These are phyloP conservation scores for Alternaria consortialis DNA, from an alignment of 2,329 filamentous ascomycete species.

Conservation along the genomic window DNA sequence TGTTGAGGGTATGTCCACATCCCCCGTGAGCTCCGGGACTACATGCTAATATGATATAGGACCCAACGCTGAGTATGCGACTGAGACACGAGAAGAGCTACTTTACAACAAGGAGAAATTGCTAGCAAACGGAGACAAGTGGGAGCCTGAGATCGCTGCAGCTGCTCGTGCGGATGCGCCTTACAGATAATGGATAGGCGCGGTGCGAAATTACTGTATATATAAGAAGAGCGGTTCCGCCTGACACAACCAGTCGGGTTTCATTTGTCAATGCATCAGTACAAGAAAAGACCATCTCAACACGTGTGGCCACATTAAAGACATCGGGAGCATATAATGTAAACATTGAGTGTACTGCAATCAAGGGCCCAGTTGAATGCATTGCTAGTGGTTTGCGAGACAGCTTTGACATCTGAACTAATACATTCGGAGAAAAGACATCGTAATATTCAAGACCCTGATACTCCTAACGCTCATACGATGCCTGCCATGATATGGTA, in stretches of 20 bases:
- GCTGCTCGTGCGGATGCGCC: conserved; percentile 91
- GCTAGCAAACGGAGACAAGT: conserved; percentile 75
- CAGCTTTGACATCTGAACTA: not conserved
- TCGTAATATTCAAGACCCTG: conserved; percentile 35
- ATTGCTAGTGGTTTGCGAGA: not conserved
- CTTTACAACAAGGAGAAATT: conserved; percentile 98
- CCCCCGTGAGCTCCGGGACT: not conserved
- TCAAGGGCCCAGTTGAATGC: not conserved
- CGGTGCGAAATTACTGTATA: conserved; percentile 39
- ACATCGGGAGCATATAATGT: not conserved
- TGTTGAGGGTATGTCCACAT: conserved; percentile 67
- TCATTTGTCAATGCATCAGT: conserved; percentile 34
- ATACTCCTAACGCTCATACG: conserved; percentile 38
- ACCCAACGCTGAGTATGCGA: conserved; percentile 78
- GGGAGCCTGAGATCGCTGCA: conserved; percentile 96
- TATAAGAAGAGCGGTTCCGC: conserved; percentile 35
- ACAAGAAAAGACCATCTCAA: conserved; percentile 1
- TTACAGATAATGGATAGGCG: conserved; percentile 56
- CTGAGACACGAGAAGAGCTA: conserved; percentile 86
- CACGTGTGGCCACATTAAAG: not conserved
- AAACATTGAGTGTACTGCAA: not conserved
- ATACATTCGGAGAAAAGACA: conserved; percentile 17
- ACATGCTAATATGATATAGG: conserved; percentile 51
- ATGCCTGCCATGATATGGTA: conserved; percentile 39
- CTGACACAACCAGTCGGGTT: conserved; percentile 30